Evolutionary conservation across 1,284 basidiomycete species (phyloP).

Genomic region (Erythrobasidium hasegawianum): DNA sequence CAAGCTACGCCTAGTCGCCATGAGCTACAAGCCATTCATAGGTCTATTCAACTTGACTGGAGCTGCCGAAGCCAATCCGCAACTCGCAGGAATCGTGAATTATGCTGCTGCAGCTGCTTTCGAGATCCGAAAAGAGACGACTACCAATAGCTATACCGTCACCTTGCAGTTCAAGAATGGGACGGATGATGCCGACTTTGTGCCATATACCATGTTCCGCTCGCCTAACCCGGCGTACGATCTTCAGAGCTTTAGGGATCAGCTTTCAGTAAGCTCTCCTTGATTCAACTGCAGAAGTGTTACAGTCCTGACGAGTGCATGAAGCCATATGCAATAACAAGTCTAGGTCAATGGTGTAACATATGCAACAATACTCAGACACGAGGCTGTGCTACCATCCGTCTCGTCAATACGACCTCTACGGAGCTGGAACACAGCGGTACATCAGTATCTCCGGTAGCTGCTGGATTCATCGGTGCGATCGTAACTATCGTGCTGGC

Average conservation of each 20-base stretch:
- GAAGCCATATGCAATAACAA: conserved; percentile 48
- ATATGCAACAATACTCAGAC: conserved; percentile 43
- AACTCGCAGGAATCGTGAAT: conserved; percentile 63
- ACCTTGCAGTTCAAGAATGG: conserved; percentile 82
- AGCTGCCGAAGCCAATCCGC: conserved; percentile 48
- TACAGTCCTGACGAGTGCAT: no score
- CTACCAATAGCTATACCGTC: conserved; percentile 51
- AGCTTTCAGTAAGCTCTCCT: conserved; percentile 57
- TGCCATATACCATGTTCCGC: conserved; percentile 43
- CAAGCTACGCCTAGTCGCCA: conserved; percentile 65
- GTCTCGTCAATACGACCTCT: conserved; percentile 9
- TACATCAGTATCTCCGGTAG: conserved; percentile 18
- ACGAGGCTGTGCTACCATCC: conserved; percentile 22
- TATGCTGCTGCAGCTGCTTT: conserved; percentile 72
- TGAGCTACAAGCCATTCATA: conserved; percentile 83
- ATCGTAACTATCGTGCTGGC: conserved; percentile 14
- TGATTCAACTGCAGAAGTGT: no score
- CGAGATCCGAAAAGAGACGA: conserved; percentile 63
- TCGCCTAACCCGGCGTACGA: conserved; percentile 60
- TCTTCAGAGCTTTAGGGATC: conserved; percentile 72
- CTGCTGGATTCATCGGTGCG: conserved; percentile 36
- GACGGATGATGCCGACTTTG: conserved; percentile 53
- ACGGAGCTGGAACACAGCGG: conserved; percentile 10
- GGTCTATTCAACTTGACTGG: conserved; percentile 76
- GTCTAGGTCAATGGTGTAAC: conserved; percentile 51